A percentile compares a stretch with the other conserved stretches of the same genome.
Conservation (phyloP, 2,329 filamentous ascomycete species). For the Apiospora koreana region DNA sequence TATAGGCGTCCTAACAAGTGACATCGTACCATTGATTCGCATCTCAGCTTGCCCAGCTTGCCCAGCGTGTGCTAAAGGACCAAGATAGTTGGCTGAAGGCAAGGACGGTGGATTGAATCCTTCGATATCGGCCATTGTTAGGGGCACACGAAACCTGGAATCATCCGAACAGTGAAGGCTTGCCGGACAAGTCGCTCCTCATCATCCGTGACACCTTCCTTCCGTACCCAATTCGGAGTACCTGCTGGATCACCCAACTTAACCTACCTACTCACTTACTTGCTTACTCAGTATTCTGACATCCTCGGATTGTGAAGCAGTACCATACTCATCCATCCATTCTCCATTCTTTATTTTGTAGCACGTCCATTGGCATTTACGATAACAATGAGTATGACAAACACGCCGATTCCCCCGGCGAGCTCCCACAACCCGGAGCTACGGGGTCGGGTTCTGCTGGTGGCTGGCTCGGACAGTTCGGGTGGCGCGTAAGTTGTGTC, state of each 20-base stretch:
- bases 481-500: slow-evolving; percentile 66
- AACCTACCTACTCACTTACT: not conserved
- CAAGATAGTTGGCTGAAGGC: not conserved
- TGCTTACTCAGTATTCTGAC: not conserved
- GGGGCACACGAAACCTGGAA: not conserved
- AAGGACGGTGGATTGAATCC: not conserved
- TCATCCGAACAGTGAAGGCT: not conserved
- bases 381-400: not conserved
- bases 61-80: not conserved
- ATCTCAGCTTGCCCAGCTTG: too few relatives aligned
- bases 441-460: slow-evolving; percentile 59
- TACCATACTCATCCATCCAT: not conserved
- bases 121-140: not conserved
- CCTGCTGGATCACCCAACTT: not conserved
- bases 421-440: slow-evolving; percentile 11
- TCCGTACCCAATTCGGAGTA: not conserved
- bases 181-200: not conserved
- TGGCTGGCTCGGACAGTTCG: slow-evolving; percentile 75
- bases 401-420: not conserved
- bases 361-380: not conserved
- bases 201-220: not conserved
- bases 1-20: not conserved
- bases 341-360: not conserved
- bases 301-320: not conserved
- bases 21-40: slow-evolving; percentile 4